Evolutionary conservation across 2,329 filamentous ascomycete species (phyloP), one percentile per base, ranked within the genome.

Genomic region (Colletotrichum incanum): DNA sequence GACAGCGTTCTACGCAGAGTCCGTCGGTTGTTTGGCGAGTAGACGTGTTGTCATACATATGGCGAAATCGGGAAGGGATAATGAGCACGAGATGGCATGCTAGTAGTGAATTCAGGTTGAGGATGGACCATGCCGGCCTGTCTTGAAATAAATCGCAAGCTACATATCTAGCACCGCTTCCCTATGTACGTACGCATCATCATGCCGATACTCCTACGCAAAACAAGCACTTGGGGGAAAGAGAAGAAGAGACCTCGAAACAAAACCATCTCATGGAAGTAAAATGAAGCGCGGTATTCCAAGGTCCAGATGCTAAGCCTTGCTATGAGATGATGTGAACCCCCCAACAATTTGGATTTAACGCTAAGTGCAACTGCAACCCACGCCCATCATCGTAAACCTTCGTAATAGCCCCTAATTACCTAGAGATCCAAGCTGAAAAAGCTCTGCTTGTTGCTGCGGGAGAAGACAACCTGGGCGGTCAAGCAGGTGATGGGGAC

Each of bases 1-100:
- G 96, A 99, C 83, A 98, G 96, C 80, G 96, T 99, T 54, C 83
- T 99, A 84, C 93, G 95, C 85, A 90, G 96, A 76, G 96, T 99
- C 56, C 86, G 88, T 73, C 86, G 88, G 71, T 75, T 91, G 68
- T 92, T 92, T 84, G 90, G 90, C 77, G 90, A 95, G 85, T 95
- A 90, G 81, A 75, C 26, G 14, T 41, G 12, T 41, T 4, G n/a
- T 2, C 58, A 45, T 64, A 14, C 7, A 28, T 14, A 28, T 52
- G 9, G 16, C 9, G n/a, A 12, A 2, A n/a, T 7, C 18, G 23
- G 20, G 28, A 16, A 45, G 14, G 11, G 26, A 31, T 5, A 20
- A 39, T 20, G 45, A 39, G 47, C 31, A 64, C 28, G 45, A 31
- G 26, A n/a, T 45, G 47, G 20, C 43, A 43, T 31, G 47, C 31